Evolutionary conservation across 2,329 filamentous ascomycete genomes (phyloP).

Genomic region (Alternaria panax): DNA sequence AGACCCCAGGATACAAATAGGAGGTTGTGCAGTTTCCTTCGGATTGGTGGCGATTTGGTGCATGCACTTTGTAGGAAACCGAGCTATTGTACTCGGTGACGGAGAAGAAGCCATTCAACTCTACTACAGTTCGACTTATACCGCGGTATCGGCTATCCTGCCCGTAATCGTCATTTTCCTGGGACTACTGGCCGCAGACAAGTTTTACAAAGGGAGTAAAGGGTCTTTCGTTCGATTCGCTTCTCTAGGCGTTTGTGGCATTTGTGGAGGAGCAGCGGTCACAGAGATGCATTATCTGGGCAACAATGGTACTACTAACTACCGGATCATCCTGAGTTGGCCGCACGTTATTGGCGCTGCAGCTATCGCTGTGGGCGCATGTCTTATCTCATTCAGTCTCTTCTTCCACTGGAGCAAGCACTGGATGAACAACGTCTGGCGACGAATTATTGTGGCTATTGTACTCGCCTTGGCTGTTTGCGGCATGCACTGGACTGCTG

Average conservation of each 20-base stretch:
- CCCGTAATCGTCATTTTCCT: constrained; percentile 76
- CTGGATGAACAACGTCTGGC: constrained; percentile 84
- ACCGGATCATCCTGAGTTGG: constrained; percentile 67
- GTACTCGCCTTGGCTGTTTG: constrained; percentile 77
- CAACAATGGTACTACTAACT: constrained; percentile 84
- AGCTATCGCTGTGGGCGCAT: constrained; percentile 75
- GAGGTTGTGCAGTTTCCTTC: constrained; percentile 53
- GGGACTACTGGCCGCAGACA: constrained; percentile 73
- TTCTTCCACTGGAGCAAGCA: constrained; percentile 80
- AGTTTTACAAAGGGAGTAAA: constrained; percentile 41
- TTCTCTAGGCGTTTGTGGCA: constrained; percentile 64
- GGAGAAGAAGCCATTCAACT: constrained; percentile 70
- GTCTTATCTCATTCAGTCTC: constrained; percentile 71
- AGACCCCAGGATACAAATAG: constrained; percentile 51
- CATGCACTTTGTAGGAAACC: constrained; percentile 84
- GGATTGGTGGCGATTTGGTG: constrained; percentile 60
- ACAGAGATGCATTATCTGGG: constrained; percentile 89
- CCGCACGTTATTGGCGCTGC: constrained; percentile 72
- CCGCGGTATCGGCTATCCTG: constrained; percentile 79
- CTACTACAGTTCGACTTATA: constrained; percentile 75
- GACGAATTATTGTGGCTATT: constrained; percentile 70
- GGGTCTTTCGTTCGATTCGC: constrained; percentile 35
- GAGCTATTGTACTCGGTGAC: constrained; percentile 74
- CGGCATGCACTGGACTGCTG: constrained; percentile 87
- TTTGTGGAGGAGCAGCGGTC: constrained; percentile 75